A percentile compares a stretch with the other conserved stretches of the same genome.
Evolutionary conservation across 805 yeast genomes (phyloP).

Genomic region (Danielia oregonensis): DNA sequence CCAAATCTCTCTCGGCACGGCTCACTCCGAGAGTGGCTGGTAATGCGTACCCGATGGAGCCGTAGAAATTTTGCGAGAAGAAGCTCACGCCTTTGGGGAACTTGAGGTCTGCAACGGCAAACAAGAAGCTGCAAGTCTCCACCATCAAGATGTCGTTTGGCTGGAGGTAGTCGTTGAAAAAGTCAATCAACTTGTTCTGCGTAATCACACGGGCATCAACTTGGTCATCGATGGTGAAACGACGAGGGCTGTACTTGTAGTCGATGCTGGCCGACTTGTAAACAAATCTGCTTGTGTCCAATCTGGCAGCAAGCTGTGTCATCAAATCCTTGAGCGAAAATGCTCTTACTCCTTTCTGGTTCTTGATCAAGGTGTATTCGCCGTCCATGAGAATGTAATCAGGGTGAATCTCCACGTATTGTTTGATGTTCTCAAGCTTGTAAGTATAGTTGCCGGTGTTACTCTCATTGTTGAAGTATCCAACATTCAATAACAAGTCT

Average conservation of each 20-base stretch:
- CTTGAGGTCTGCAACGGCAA: conserved; percentile 64
- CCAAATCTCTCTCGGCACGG: conserved; percentile 61
- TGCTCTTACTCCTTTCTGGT: conserved; percentile 20
- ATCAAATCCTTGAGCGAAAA: conserved; percentile 33
- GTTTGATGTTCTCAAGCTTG: conserved; percentile 20
- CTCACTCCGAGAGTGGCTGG: conserved; percentile 85
- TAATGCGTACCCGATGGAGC: conserved; percentile 85
- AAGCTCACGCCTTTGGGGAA: conserved; percentile 52
- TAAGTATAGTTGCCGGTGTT: conserved; percentile 24
- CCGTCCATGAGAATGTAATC: conserved; percentile 39
- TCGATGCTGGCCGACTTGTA: conserved; percentile 15
- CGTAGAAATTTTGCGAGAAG: conserved; percentile 69
- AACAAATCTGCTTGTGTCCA: conserved; percentile 13
- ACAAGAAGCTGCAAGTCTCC: conserved; percentile 83
- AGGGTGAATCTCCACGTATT: conserved; percentile 37
- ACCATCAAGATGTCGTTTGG: conserved; percentile 70
- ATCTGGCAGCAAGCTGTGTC: conserved; percentile 21
- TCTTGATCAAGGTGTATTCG: conserved; percentile 19
- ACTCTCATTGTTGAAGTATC: conserved; percentile 46
- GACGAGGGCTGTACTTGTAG: conserved; percentile 11
- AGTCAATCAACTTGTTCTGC: conserved; percentile 33
- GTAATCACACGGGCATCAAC: conserved; percentile 14
- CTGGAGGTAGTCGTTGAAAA: conserved; percentile 36
- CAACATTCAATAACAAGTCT: conserved; percentile 70
- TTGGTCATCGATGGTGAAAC: conserved; percentile 5